Evolutionary conservation across 805 yeast species (phyloP), one percentile per base, ranked within the genome.

Genomic region (Starmerella potacharoeniae): DNA sequence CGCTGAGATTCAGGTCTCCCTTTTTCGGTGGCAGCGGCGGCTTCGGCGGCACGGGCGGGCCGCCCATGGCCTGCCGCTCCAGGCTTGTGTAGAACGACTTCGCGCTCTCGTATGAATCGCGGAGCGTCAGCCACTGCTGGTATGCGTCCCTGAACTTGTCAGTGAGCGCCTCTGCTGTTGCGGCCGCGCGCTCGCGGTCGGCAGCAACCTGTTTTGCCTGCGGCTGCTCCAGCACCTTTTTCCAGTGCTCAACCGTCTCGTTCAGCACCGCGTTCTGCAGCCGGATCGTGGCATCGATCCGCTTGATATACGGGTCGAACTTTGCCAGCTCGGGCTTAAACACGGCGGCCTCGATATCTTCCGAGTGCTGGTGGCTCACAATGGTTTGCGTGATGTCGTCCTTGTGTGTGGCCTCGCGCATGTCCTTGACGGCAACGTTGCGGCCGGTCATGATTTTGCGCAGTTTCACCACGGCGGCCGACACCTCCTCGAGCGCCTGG

Each of bases 331-430:
- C 96, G 55, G 78, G 76, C 16, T 80, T 77, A 65, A 90, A 89
- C 13, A 84, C 66, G 5, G 58, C 69, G 9, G 76, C 71, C 55
- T 83, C 89, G 46, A 77, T 74, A 5, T 80, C 71, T 40, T 75
- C 77, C n/a, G 51, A 14, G 28, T 51, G 47, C 57, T 78, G 80
- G 65, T 86, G 83, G 60, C 83, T 72, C 8, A 91, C 77, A 35
- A 91, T 73, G 11, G 83, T 73, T 52, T 83, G 82, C 0, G 95
- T 83, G 50, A 89, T 87, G 65, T 91, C 97, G 69, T 91, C 97
- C 16, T 49, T 35, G 63, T 83, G 93, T 36, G 86, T 81, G 49
- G 78, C 77, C 6, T 73, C 75, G 64, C 88, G 88, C 63, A 91
- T 73, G 50, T 82, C 86, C 1, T 75, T 75, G 37, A 86, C 72